These are phyloP conservation scores for Mycena venus DNA, from an alignment of 768 basidiomycete genomes.

Conservation along the genomic window DNA sequence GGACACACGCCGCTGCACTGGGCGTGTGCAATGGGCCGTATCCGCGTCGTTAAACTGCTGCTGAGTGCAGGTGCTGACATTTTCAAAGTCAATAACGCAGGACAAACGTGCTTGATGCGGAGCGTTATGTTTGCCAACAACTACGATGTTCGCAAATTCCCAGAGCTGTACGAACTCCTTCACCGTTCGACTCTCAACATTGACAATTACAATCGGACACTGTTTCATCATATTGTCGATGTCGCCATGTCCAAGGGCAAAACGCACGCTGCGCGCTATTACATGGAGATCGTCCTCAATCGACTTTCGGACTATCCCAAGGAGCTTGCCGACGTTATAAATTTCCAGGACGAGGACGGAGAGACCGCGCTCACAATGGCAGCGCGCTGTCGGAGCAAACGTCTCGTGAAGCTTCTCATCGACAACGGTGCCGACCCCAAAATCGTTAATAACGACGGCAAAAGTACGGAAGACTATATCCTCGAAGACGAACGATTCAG, in stretches of 20 bases:
- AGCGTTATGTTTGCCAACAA: conserved; percentile 99
- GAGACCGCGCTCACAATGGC: conserved; percentile 98
- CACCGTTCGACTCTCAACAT: conserved; percentile 99
- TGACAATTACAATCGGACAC: conserved; percentile 96
- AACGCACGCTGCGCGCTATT: conserved; percentile 97
- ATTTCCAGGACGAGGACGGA: conserved; percentile 99
- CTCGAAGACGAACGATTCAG: conserved; percentile 98
- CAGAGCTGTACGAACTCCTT: conserved; percentile 95
- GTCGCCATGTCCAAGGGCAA: conserved; percentile 98
- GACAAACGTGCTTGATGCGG: conserved; percentile 98
- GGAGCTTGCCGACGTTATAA: conserved; percentile 97
- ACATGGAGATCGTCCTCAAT: conserved; percentile 95
- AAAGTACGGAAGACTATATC: conserved; percentile 98
- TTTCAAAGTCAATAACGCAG: conserved; percentile 95
- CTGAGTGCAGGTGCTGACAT: conserved; percentile 96
- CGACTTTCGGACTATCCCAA: conserved; percentile 94
- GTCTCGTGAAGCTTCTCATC: conserved; percentile 93
- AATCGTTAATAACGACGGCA: conserved; percentile 93
- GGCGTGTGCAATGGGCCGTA: conserved; percentile 99
- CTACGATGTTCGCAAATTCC: conserved; percentile 99
- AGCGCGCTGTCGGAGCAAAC: conserved; percentile 94
- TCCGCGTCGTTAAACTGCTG: conserved; percentile 94
- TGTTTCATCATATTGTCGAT: conserved; percentile 98
- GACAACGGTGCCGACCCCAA: conserved; percentile 98
- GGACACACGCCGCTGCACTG: conserved; percentile 97